Conservation (phyloP, 495 filamentous ascomycete genomes). For the Penicillium steckii region DNA sequence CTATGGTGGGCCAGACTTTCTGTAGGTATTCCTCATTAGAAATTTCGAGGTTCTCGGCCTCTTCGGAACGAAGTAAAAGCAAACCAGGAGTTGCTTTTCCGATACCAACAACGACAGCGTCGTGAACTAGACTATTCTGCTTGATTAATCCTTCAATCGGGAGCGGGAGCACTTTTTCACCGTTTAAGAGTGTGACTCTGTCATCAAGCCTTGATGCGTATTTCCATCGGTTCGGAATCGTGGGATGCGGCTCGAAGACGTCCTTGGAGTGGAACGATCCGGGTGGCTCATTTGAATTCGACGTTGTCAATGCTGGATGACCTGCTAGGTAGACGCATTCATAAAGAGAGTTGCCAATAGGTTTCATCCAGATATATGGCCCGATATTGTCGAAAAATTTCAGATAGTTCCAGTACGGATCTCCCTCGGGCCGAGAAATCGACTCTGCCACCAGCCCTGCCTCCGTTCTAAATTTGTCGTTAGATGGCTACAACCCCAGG, state of each 20-base stretch:
- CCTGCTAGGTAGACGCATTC: constrained; percentile 54
- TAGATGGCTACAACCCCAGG: neutral
- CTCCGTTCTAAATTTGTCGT: constrained; percentile 46
- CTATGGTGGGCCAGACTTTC: constrained; percentile 46
- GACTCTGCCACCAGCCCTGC: constrained; percentile 52
- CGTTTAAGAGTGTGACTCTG: constrained; percentile 61
- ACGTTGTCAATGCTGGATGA: constrained; percentile 47
- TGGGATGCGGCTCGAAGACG: constrained; percentile 61
- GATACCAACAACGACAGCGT: constrained; percentile 59
- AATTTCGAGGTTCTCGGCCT: constrained; percentile 23
- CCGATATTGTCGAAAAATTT: constrained; percentile 44
- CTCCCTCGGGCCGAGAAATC: constrained; percentile 41
- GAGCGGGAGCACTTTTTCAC: constrained; percentile 69
- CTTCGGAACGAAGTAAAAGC: constrained; percentile 47
- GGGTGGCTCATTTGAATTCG: constrained; percentile 53
- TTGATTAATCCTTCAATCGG: constrained; percentile 58
- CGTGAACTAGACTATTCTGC: constrained; percentile 48
- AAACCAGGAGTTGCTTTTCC: constrained; percentile 50
- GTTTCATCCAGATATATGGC: constrained; percentile 51
- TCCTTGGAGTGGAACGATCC: constrained; percentile 58
- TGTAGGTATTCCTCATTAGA: constrained; percentile 42
- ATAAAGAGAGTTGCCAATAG: constrained; percentile 41
- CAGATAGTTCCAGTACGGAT: constrained; percentile 56
- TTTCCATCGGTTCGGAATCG: constrained; percentile 60
- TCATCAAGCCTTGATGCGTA: constrained; percentile 63